Percentiles rank a stretch among this genome's conserved stretches.
Conservation (phyloP, 108 stramenopile genomes). For the Cylindrotheca closterium region DNA sequence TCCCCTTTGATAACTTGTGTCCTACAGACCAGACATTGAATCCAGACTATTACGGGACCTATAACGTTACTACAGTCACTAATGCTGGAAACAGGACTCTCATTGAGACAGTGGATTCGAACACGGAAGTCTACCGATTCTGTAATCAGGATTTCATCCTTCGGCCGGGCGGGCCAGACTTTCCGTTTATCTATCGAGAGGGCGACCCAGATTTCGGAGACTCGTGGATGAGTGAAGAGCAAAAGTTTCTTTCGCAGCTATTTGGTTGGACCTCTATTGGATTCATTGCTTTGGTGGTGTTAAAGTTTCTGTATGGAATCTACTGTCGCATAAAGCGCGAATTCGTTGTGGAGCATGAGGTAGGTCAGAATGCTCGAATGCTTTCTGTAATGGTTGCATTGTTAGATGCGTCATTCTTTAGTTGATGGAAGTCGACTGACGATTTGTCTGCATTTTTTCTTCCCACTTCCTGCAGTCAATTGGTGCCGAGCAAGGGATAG, state of each 20-base stretch:
- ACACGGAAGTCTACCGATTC: slow-evolving; percentile 22
- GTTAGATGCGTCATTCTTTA: background rate
- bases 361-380: background rate
- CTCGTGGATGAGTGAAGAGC: slow-evolving; percentile 20
- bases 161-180: slow-evolving; percentile 2
- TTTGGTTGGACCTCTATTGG: slow-evolving; percentile 30
- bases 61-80: background rate
- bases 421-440: background rate
- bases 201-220: slow-evolving; percentile 20
- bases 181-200: slow-evolving; percentile 46
- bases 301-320: slow-evolving; percentile 19
- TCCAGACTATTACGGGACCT: slow-evolving; percentile 5
- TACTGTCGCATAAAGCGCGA: background rate
- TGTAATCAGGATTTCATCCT: slow-evolving; percentile 44
- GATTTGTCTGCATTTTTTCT: slow-evolving; percentile 1
- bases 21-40: slow-evolving; percentile 1
- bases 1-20: slow-evolving; percentile 76
- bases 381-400: too few species aligned
- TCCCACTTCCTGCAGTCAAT: background rate
- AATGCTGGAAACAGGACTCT: too few species aligned
- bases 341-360: slow-evolving; percentile 16
- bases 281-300: slow-evolving; percentile 43
- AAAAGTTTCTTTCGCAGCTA: background rate
- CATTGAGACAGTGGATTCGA: background rate
- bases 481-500: slow-evolving; percentile 52